Evolutionary conservation across 2,329 filamentous ascomycete genomes (phyloP), one percentile per base, ranked within the genome.

Genomic region (Pseudogymnoascus sp.): DNA sequence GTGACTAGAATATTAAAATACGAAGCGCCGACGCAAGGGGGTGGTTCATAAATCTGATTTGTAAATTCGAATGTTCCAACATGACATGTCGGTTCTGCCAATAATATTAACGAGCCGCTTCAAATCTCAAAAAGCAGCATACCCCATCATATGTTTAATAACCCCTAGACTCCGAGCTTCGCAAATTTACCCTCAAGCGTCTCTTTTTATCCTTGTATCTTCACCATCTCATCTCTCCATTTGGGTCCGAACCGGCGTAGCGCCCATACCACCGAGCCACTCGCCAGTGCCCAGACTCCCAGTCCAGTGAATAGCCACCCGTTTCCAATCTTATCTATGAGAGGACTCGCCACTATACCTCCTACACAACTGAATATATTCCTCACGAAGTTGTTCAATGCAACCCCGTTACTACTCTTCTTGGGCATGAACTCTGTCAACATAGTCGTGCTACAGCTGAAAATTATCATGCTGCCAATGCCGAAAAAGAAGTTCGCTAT

Each of bases 391-490:
- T 93, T 93, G 73, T 93, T 92, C 44, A 92, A 78, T 0, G 90
- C 90, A 2, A 93, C 88, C 1, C 89, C 89, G 9, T 83, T 83
- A 3, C 85, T 88, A 58, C 86, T 87, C 64, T 81, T 80, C 41
- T 83, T 80, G 11, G 88, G 88, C 79, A 93, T 87, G 70, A 93
- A 92, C 70, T 94, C 90, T 0, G 90, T 93, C 66, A 94, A 77
- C 88, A 94, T 92, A 0, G 90, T 94, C 0, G 89, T 92, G 8
- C 59, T 62, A 1, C 65, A 62, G 1, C 68, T 67, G 63, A 71
- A 72, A n/a, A 72, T 67, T 4, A 94, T 78, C 90, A 95, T 94
- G 33, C 82, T 87, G 2, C 87, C 86, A 3, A 89, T 67, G 13
- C 90, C 90, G 68, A 93, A 94, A 71, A 87, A 82, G 72, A 90